Evolutionary conservation across 2,329 filamentous ascomycete species (phyloP).

Genomic region (Pseudogymnoascus sp.): DNA sequence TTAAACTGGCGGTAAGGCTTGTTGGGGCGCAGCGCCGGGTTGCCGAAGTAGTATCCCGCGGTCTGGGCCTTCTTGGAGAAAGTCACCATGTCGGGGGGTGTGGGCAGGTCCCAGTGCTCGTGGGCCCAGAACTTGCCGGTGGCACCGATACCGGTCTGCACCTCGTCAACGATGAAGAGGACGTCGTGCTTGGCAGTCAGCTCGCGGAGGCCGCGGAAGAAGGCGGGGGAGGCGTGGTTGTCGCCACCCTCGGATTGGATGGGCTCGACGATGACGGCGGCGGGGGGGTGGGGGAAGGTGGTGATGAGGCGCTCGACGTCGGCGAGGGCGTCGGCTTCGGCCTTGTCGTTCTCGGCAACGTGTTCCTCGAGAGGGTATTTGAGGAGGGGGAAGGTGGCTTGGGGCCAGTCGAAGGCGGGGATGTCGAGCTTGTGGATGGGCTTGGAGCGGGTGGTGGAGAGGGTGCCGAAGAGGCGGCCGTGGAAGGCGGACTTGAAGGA

Average conservation of each 20-base stretch:
- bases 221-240: conserved; percentile 71
- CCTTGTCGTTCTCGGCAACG: conserved; percentile 58
- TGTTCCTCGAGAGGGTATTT: conserved; percentile 70
- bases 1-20: conserved; percentile 83
- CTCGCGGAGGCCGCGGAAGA: conserved; percentile 68
- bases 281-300: conserved; percentile 58
- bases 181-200: conserved; percentile 63
- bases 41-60: conserved; percentile 74
- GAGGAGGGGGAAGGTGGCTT: conserved; percentile 68
- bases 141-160: conserved; percentile 77
- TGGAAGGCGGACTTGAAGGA: conserved; percentile 75
- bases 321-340: conserved; percentile 64
- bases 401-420: conserved; percentile 81
- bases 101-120: conserved; percentile 67
- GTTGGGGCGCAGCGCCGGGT: conserved; percentile 66
- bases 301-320: conserved; percentile 66
- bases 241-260: conserved; percentile 79
- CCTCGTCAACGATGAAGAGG: conserved; percentile 74
- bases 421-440: conserved; percentile 82
- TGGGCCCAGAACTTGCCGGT: conserved; percentile 85
- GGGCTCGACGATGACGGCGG: conserved; percentile 68
- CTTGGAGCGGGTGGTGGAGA: conserved; percentile 74
- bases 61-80: conserved; percentile 85
- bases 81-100: conserved; percentile 77
- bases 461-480: conserved; percentile 68